phyloP scores from a whole-genome alignment of 768 basidiomycete genomes.

The Pleurotus djamor region DNA sequence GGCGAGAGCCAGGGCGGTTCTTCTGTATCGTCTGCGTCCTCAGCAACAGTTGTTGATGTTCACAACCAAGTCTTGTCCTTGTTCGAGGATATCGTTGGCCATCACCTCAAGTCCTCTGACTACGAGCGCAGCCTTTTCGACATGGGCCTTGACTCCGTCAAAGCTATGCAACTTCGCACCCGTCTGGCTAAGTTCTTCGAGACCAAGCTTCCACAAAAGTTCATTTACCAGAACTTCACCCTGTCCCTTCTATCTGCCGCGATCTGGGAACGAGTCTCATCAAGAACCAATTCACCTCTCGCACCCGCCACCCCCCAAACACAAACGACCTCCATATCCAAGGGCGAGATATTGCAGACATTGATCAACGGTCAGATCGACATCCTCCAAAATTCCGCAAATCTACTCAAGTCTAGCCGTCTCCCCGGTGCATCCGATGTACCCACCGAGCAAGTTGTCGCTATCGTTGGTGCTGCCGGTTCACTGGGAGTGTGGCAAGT shows the following conservation, averaged over 20 bases:
- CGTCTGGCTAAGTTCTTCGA: conserved; percentile 7
- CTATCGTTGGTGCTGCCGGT: conserved; percentile 10
- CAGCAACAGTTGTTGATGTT: not conserved
- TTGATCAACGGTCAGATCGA: conserved; percentile 6
- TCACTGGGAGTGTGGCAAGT: conserved; percentile 13
- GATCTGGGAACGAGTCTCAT: not conserved
- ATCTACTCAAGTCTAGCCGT: conserved; percentile 6
- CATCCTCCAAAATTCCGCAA: conserved; percentile 1
- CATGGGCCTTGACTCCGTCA: conserved; percentile 9
- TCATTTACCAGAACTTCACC: conserved; percentile 11
- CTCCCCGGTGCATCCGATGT: not conserved
- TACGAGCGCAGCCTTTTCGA: conserved; percentile 9
- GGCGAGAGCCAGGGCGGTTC: not conserved
- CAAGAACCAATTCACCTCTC: not conserved
- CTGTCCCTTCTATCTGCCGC: conserved; percentile 5
- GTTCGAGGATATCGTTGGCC: conserved; percentile 6
- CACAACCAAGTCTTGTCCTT: conserved; percentile 4
- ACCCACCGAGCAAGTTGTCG: conserved; percentile 1
- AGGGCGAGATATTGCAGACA: not conserved
- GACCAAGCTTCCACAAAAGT: conserved; percentile 5
- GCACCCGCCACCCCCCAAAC: not conserved
- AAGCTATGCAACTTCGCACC: conserved; percentile 7
- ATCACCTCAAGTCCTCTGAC: not conserved
- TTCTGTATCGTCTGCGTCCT: not conserved
- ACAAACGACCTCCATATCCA: not conserved